A percentile compares a stretch with the other conserved stretches of the same genome.
Evolutionary conservation across 192 early-diverging fungal species (phyloP).

Genomic region (Chytriomyces confervae): DNA sequence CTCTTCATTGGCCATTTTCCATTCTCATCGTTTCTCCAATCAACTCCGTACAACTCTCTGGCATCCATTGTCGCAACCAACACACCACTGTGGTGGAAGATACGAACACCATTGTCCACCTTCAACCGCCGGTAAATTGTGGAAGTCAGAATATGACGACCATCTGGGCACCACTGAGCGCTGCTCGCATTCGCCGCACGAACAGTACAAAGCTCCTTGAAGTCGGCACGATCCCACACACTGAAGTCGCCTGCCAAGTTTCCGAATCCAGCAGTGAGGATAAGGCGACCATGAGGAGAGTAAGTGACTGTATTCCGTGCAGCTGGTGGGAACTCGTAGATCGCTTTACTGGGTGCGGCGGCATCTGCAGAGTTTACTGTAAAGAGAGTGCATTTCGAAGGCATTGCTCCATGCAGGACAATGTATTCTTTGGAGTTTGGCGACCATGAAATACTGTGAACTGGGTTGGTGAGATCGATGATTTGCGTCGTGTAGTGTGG

Average conservation of each 20-base stretch:
- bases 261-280: slow-evolving; percentile 94
- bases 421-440: slow-evolving; percentile 98
- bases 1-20: slow-evolving; percentile 77
- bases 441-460: slow-evolving; percentile 95
- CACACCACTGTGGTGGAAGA: slow-evolving; percentile 94
- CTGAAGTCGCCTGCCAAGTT: slow-evolving; percentile 94
- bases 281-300: slow-evolving; percentile 87
- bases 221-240: slow-evolving; percentile 88
- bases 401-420: slow-evolving; percentile 94
- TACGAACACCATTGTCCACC: slow-evolving; percentile 96
- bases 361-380: slow-evolving; percentile 78
- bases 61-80: slow-evolving; percentile 76
- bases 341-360: slow-evolving; percentile 34
- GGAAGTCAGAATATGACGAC: slow-evolving; percentile 89
- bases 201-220: slow-evolving; percentile 82
- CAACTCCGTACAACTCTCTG: slow-evolving; percentile 87
- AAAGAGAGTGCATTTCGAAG: slow-evolving; percentile 90
- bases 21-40: slow-evolving; percentile 45
- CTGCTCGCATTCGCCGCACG: slow-evolving; percentile 82
- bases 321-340: slow-evolving; percentile 84
- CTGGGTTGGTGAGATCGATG: slow-evolving; percentile 78
- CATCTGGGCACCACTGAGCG: slow-evolving; percentile 93
- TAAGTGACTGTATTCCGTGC: slow-evolving; percentile 89
- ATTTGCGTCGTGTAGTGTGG: slow-evolving; percentile 90
- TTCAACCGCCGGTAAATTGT: slow-evolving; percentile 92